Conservation (phyloP, 306 rosid genomes). For the Vachellia collinsii region DNA sequence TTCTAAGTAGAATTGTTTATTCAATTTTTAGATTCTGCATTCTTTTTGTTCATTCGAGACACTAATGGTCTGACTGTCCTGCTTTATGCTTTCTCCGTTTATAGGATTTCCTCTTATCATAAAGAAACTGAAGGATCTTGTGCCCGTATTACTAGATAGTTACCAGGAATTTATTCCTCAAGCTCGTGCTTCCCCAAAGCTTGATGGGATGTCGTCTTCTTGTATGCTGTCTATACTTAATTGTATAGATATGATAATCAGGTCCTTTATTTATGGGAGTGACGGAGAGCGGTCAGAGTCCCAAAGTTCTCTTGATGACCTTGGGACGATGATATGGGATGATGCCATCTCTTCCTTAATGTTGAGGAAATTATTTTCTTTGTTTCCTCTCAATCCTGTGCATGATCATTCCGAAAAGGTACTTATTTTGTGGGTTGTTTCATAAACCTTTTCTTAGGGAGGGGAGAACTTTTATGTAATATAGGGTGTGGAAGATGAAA, state of each 20-base stretch:
- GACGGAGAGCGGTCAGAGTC: constrained; percentile 45
- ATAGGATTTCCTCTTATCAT: constrained; percentile 59
- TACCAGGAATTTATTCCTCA: constrained; percentile 69
- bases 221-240: constrained; percentile 68
- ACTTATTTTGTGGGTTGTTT: constrained; percentile 5
- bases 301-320: constrained; percentile 44
- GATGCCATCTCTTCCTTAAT: constrained; percentile 51
- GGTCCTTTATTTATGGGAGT: constrained; percentile 54
- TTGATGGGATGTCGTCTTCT: constrained; percentile 67
- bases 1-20: background rate
- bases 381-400: constrained; percentile 65
- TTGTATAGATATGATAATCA: constrained; percentile 65
- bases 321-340: constrained; percentile 48
- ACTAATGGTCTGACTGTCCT: constrained; percentile 34
- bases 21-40: constrained; percentile 15
- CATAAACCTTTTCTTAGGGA: constrained; percentile 7
- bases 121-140: constrained; percentile 61
- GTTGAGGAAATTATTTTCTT: constrained; percentile 62
- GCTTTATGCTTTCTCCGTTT: constrained; percentile 41
- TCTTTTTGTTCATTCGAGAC: background rate
- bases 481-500: constrained; percentile 14
- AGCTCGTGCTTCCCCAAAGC: constrained; percentile 44
- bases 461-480: constrained; percentile 23
- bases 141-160: constrained; percentile 68
- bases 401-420: constrained; percentile 69